Base-by-base conservation (phyloP, 1,284 basidiomycete genomes). In the Cryptococcus hybrid region DNA sequence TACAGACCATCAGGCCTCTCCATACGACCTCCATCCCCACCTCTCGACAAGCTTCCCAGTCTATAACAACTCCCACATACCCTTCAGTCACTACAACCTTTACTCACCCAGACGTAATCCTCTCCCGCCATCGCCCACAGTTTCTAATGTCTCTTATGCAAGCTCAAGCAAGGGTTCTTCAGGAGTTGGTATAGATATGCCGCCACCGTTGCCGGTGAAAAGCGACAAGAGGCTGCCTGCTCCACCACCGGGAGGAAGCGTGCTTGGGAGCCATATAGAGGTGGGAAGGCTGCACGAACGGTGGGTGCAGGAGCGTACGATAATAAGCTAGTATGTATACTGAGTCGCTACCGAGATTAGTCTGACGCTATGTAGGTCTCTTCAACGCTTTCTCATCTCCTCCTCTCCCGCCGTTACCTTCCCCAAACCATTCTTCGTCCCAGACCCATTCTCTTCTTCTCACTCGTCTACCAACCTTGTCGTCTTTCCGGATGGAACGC, bases 351-450 rank as follows among this genome's bases (percentile, higher is more conserved):
- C 18, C 18, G 37, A 51, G 46, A 44, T 15, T 11, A 51, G 18
- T 18, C n/a, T 9, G 13, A 40, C 42, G 42, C 37, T 36, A 35
- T 47, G 8, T 63, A 76, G 74, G 73, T 76, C 8, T 72, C 74
- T 1, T 73, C 73, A 1, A 74, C 74, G 4, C 56, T 76, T 3
- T 76, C 74, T 1, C 74, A 75, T 30, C 61, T 75, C 0, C 74
- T 0, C 71, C 72, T 11, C 53, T 76, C 2, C 73, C 69, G 24
- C 52, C 71, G 5, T 47, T 70, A 4, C 50, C 46, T 52, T 46
- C 43, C 38, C 50, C 39, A n/a, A 34, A 2, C 40, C 49, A 49
- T 39, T 48, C 50, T 18, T 24, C 50, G 7, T 18, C 37, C 7
- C 36, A 35, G 40, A 45, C 46, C 53, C 38, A 37, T 55, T 45